Base-by-base conservation (phyloP, 176 grass and related monocot genomes). In the Musa troglodytarum region DNA sequence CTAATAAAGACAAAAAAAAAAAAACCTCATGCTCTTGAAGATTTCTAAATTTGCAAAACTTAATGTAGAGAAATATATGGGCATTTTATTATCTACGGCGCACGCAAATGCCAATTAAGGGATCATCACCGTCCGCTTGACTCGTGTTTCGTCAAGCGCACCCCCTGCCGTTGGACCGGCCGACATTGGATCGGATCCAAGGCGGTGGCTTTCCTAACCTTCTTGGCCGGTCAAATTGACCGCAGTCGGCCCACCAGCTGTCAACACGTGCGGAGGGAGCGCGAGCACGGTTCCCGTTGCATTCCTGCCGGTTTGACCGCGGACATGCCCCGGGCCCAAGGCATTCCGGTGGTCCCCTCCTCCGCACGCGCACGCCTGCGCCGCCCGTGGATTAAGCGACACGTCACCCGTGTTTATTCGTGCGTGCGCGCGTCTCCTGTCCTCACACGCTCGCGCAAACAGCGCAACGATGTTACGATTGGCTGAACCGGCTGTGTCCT, bases 251-350 rank as follows among this genome's bases (percentile, higher is more conserved):
- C 1, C 53, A 1, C 14, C 53, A 57, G 72, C 72, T 57, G 72
- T 54, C 72, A 9, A 74, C 53, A 74, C 72, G 53, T 55, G 72
- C 10, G 53, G 53, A 4, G 53, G 15, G 1, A 1, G 34, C 17
- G 15, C 34, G 6, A 49, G 23, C 52, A 12, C 52, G 21, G 20
- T 5, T 16, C 6, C 2, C 22, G 71, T 28, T 8, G 52, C 52
- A 3, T 50, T 56, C 51, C 17, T 54, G 72, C 72, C 72, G 20
- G 72, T 21, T 74, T 74, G 72, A 74, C 72, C 24, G 53, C 52
- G 1, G 72, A 57, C 72, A 73, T 43, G 17, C 16, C 50, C 52
- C 21, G 53, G 21, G 17, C 72, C 72, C 11, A 13, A 43, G 4
- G 68, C 29, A 70, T 56, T 43, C 72, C 7, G 22, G 21, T 74